Evolutionary conservation across 169 alveolate species (phyloP).

Genomic region (Prorocentrum cordatum): DNA sequence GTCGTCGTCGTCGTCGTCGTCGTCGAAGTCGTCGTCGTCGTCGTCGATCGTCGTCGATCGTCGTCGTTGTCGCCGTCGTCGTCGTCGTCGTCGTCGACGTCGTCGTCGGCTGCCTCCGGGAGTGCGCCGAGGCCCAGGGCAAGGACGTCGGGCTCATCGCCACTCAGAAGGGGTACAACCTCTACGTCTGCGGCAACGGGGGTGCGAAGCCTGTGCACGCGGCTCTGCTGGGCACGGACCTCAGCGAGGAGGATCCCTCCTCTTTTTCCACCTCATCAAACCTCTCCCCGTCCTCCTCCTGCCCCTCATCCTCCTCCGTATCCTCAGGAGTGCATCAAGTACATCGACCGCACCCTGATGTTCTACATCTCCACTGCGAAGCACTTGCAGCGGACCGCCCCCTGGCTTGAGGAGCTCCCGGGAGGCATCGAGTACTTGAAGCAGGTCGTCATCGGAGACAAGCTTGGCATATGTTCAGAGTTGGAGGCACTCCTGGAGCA

Average conservation of each 20-base stretch:
- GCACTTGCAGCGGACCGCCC: constrained; percentile 61
- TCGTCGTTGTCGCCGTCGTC: too few species aligned
- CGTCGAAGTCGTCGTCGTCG: too few species aligned
- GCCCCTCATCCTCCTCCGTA: too few species aligned
- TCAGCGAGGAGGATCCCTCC: too few species aligned
- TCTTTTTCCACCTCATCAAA: too few species aligned
- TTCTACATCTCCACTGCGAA: constrained; percentile 39
- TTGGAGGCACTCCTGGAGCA: constrained; percentile 7
- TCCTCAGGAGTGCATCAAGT: neutral
- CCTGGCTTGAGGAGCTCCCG: constrained; percentile 26
- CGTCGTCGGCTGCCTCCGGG: constrained; percentile 43
- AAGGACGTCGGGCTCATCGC: constrained; percentile 53
- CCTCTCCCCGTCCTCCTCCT: too few species aligned
- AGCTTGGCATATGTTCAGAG: constrained; percentile 11
- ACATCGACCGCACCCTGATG: constrained; percentile 35
- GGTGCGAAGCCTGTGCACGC: constrained; percentile 36
- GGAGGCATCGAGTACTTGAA: constrained; percentile 36
- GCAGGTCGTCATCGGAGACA: constrained; percentile 27
- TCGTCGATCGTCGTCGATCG: too few species aligned
- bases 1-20: too few species aligned
- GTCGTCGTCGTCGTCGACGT: too few species aligned
- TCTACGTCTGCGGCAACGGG: constrained; percentile 57
- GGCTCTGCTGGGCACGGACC: neutral
- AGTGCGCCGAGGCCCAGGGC: constrained; percentile 68
- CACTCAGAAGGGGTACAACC: constrained; percentile 37